Base-by-base conservation (phyloP, 2,329 filamentous ascomycete species). In the Pestalotiopsis sp. region DNA sequence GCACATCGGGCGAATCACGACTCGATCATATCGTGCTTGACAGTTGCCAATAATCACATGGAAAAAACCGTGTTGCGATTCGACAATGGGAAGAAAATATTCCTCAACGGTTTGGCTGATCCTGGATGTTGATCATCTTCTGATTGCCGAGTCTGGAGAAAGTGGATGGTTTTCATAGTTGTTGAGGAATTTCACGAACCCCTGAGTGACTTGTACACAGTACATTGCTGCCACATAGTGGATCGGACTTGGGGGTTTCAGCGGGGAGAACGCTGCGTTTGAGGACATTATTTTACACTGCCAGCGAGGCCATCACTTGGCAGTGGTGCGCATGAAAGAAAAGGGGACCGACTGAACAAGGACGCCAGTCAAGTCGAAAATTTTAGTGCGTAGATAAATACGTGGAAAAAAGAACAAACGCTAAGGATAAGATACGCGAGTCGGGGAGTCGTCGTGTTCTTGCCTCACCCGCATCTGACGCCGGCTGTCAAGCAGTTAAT, bases 131-230 rank as follows among this genome's bases (percentile, higher is more conserved):
- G 64, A 66, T 60, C 52, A 45, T 60, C 36, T 57, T 25, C n/a
- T 66, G 14, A 31, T n/a, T 36, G 20, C 45, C 63, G 41, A 23
- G 14, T 38, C 27, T 25, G 55, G 64, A 66, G 55, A 66, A 60
- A 66, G 64, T 66, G 64, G 64, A 45, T 66, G 58, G 52, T 41
- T 57, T 55, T 59, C 14, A 66, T 59, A 66, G 58, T 52, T 66
- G 64, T 66, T 66, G 64, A 66, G 64, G 31, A 45, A n/a, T 52
- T 9, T n/a, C 14, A 52, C 2, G 17, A 13, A 45, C 64, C 63
- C 63, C 49, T 65, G 41, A 52, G n/a, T 17, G 20, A 65, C 31
- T 36, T 36, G 31, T 36, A 36, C 31, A 36, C 45, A 49, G 17
- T 20, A 17, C 49, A 60, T 60, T 60, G 27, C 31, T 38, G 60